A percentile compares a stretch with the other conserved stretches of the same genome.
phyloP scores from a whole-genome alignment of 2,329 filamentous ascomycete species.

The Lojkania enalia region DNA sequence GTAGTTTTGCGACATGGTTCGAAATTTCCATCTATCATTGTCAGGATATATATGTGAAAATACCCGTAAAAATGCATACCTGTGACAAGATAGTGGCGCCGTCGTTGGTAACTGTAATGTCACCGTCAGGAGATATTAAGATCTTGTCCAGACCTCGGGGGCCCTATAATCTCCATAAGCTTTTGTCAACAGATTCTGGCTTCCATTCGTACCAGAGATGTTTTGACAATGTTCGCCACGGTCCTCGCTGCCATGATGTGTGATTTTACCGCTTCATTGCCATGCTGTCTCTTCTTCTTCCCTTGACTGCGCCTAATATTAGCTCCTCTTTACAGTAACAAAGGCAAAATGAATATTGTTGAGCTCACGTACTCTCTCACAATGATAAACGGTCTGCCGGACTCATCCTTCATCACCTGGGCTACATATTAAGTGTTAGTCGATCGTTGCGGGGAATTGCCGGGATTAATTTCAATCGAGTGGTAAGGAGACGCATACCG shows the following conservation, averaged over 20 bases:
- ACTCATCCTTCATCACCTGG: conserved; percentile 91
- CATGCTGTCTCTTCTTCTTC: conserved; percentile 95
- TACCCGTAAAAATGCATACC: conserved; percentile 13
- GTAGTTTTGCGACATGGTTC: conserved; percentile 95
- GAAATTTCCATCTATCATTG: conserved; percentile 81
- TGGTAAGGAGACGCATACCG: conserved; percentile 57
- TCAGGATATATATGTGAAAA: neutral
- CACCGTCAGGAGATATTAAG: conserved; percentile 95
- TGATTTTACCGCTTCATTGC: conserved; percentile 95
- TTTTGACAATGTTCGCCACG: conserved; percentile 96
- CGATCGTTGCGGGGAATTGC: conserved; percentile 15
- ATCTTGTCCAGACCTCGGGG: conserved; percentile 98
- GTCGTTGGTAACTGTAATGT: conserved; percentile 99
- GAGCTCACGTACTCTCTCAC: conserved; percentile 80
- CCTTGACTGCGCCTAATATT: conserved; percentile 69
- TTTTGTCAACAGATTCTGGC: conserved; percentile 13
- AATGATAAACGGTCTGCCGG: conserved; percentile 95
- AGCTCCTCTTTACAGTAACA: conserved; percentile 34
- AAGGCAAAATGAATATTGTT: no score
- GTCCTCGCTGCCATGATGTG: conserved; percentile 97
- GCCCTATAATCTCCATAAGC: conserved; percentile 55
- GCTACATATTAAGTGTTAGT: conserved; percentile 48
- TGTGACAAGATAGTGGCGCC: conserved; percentile 93
- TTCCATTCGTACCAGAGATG: conserved; percentile 67
- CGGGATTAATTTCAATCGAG: conserved; percentile 8